Conservation (phyloP, 1,284 basidiomycete species). For the Taiwanofungus camphoratus region DNA sequence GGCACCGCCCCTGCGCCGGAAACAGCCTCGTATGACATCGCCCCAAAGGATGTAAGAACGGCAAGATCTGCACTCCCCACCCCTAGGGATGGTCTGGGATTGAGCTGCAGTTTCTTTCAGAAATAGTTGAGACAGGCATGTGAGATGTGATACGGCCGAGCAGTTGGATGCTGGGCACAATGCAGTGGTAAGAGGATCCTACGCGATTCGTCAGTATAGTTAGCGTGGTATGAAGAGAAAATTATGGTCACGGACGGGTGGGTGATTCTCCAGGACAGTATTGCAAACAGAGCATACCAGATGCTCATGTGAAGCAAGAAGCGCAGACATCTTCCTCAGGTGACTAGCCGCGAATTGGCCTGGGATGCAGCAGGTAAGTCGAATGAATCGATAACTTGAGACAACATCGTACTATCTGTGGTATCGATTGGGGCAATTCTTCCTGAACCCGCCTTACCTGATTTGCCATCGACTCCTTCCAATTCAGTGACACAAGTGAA, state of each 20-base stretch:
- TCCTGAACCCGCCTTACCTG: constrained; percentile 41
- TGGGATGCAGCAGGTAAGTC: constrained; percentile 19
- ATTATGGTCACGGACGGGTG: constrained; percentile 33
- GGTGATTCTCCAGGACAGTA: constrained; percentile 35
- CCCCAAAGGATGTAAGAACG: constrained; percentile 60
- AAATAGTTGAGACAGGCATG: constrained; percentile 63
- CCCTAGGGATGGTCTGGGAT: constrained; percentile 50
- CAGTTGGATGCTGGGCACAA: constrained; percentile 50
- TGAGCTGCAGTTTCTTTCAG: constrained; percentile 23
- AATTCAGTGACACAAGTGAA: constrained; percentile 51
- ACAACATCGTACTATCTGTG: constrained; percentile 61
- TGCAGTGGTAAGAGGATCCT: constrained; percentile 54
- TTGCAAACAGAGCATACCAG: constrained; percentile 52
- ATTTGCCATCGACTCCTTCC: constrained; percentile 71
- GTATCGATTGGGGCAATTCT: constrained; percentile 57
- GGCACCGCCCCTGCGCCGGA: constrained; percentile 40
- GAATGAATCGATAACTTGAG: not conserved
- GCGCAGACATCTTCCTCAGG: constrained; percentile 43
- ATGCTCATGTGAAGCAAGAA: constrained; percentile 30
- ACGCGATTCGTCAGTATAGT: constrained; percentile 1
- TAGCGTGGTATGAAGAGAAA: not conserved
- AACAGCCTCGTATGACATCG: constrained; percentile 64
- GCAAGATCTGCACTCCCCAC: constrained; percentile 58
- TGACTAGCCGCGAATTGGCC: constrained; percentile 50
- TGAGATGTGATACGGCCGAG: constrained; percentile 56